Evolutionary conservation across 148 eudicot species (phyloP).

Genomic region (Spergularia marina): DNA sequence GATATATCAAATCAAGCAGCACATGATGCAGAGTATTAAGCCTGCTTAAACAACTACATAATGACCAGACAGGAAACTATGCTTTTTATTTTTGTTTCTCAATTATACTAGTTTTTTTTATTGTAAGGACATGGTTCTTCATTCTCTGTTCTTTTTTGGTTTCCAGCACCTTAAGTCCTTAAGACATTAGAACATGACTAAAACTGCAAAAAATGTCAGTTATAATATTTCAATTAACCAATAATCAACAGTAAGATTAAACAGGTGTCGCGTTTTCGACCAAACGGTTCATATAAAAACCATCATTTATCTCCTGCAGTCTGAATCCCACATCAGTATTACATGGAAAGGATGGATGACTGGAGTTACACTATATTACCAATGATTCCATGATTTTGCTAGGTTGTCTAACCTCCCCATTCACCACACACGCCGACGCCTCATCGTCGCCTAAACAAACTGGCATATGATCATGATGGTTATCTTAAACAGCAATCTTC

Average conservation of each 20-base stretch:
- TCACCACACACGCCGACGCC: slow-evolving; percentile 6
- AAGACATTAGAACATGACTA: slow-evolving; percentile 12
- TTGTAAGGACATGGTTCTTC: slow-evolving; percentile 5
- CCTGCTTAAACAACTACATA: not conserved
- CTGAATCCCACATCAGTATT: no score
- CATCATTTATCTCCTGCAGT: not conserved
- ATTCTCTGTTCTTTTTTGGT: slow-evolving; percentile 4
- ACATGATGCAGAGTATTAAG: slow-evolving; percentile 14
- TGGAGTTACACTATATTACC: not conserved
- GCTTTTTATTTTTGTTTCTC: not conserved
- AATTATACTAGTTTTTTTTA: not conserved
- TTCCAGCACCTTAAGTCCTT: not conserved
- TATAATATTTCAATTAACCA: slow-evolving; percentile 10
- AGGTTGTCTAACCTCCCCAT: slow-evolving; percentile 13
- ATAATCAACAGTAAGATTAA: not conserved
- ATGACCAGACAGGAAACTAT: not conserved
- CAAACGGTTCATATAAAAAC: not conserved
- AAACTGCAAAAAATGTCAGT: not conserved
- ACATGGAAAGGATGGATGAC: not conserved
- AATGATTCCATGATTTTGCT: slow-evolving; percentile 2
- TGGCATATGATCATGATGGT: no score
- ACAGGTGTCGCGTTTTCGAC: slow-evolving; percentile 18
- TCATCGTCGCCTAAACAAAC: not conserved
- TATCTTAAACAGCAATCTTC: slow-evolving; percentile 10
- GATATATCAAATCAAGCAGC: slow-evolving; percentile 10